Evolutionary conservation across 2,329 filamentous ascomycete species (phyloP).

Genomic region (Verruconis gallopava): DNA sequence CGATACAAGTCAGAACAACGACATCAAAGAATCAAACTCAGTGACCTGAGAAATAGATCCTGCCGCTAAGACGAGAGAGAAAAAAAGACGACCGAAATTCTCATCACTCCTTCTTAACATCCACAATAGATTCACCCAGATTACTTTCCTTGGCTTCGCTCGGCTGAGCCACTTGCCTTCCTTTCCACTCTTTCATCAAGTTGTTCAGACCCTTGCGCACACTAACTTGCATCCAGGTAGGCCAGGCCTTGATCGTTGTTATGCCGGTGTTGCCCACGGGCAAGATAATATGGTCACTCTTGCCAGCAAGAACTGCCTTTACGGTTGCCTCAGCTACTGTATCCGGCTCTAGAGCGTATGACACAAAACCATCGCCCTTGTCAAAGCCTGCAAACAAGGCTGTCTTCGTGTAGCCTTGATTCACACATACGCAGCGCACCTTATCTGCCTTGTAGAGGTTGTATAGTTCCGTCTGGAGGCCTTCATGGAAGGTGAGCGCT

Average conservation of each 20-base stretch:
- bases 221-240: constrained; percentile 49
- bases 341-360: constrained; percentile 43
- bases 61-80: not conserved
- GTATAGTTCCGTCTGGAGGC: constrained; percentile 25
- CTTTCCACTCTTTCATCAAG: constrained; percentile 24
- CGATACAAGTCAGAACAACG: too few relatives aligned
- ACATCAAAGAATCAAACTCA: too few relatives aligned
- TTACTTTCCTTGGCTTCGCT: constrained; percentile 14
- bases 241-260: constrained; percentile 34
- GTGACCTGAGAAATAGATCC: too few relatives aligned
- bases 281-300: constrained; percentile 43
- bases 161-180: constrained; percentile 26
- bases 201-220: constrained; percentile 30
- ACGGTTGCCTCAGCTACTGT: constrained; percentile 53
- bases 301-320: constrained; percentile 43
- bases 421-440: constrained; percentile 54
- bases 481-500: constrained; percentile 55
- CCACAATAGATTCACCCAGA: not conserved
- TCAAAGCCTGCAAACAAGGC: constrained; percentile 46
- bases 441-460: constrained; percentile 48
- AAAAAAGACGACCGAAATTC: not conserved
- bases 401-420: constrained; percentile 50
- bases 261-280: constrained; percentile 32
- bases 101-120: not conserved
- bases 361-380: constrained; percentile 37